phyloP scores from a whole-genome alignment of 148 eudicot genomes.

The Vaccinium darrowii region DNA sequence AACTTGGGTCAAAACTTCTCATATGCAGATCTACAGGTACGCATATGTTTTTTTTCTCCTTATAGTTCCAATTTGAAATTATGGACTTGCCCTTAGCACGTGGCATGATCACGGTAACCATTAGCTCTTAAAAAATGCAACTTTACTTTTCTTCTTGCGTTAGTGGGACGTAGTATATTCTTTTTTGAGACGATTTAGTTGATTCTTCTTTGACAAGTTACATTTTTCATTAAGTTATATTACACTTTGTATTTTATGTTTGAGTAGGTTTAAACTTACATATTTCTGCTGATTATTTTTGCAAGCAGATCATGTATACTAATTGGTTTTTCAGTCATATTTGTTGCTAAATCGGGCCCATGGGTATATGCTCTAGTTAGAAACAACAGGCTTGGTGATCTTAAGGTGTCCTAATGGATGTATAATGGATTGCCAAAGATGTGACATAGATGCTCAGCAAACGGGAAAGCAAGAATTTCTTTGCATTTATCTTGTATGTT shows the following conservation, averaged over 20 bases:
- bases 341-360: neutral
- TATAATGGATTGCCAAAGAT: neutral
- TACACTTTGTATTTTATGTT: neutral
- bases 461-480: neutral
- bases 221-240: neutral
- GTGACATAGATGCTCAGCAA: neutral
- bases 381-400: neutral
- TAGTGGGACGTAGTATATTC: neutral
- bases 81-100: neutral
- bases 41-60: neutral
- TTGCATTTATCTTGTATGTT: neutral
- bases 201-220: neutral
- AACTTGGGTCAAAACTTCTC: constrained; percentile 54
- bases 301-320: neutral
- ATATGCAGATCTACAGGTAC: constrained; percentile 73
- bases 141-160: neutral
- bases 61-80: neutral
- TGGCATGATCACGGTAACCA: neutral
- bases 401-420: neutral
- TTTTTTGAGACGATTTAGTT: neutral
- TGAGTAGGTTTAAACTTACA: neutral
- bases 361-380: neutral
- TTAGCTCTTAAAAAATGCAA: neutral
- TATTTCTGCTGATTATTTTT: neutral
- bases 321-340: neutral